A percentile compares a stretch with the other conserved stretches of the same genome.
Evolutionary conservation across 139 green algal species (phyloP).

Genomic region (Pseudopediastrum boryanum): DNA sequence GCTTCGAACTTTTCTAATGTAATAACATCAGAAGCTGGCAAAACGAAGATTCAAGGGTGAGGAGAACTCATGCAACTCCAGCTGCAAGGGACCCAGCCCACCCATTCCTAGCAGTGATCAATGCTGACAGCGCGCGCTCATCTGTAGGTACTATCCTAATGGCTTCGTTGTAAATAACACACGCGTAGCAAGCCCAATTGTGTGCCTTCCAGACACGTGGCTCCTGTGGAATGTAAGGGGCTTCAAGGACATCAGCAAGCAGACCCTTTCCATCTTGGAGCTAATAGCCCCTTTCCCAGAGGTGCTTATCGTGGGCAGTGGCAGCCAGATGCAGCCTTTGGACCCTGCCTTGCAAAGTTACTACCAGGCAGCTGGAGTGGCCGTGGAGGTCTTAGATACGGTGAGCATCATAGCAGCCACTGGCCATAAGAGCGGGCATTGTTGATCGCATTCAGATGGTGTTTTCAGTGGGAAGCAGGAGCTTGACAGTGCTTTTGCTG

Average conservation of each 20-base stretch:
- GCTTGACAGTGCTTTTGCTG: too few species aligned
- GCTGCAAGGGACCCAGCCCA: too few species aligned
- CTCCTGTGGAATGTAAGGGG: conserved; percentile 28
- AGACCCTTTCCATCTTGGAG: conserved; percentile 27
- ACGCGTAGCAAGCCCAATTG: conserved; percentile 25
- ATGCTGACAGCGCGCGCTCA: too few species aligned
- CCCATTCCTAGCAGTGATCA: too few species aligned
- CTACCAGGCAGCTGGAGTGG: conserved; percentile 48
- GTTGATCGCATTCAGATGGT: too few species aligned
- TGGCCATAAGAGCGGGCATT: too few species aligned
- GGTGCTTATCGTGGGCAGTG: conserved; percentile 60
- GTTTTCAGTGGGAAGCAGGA: too few species aligned
- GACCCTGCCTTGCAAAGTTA: conserved; percentile 32
- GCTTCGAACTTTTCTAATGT: conserved; percentile 22
- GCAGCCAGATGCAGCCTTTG: conserved; percentile 30
- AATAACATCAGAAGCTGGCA: conserved; percentile 31
- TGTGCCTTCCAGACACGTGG: conserved; percentile 34
- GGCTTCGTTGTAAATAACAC: conserved; percentile 33
- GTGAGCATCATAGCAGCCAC: conserved; percentile 33
- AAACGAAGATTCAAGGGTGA: conserved; percentile 36
- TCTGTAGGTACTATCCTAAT: conserved; percentile 28
- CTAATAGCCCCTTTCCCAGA: conserved; percentile 35
- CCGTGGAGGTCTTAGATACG: conserved; percentile 67
- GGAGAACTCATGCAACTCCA: neutral
- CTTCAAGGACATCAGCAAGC: neutral